Conservation (phyloP, 2,329 filamentous ascomycete genomes). For the Penicillium sp. region DNA sequence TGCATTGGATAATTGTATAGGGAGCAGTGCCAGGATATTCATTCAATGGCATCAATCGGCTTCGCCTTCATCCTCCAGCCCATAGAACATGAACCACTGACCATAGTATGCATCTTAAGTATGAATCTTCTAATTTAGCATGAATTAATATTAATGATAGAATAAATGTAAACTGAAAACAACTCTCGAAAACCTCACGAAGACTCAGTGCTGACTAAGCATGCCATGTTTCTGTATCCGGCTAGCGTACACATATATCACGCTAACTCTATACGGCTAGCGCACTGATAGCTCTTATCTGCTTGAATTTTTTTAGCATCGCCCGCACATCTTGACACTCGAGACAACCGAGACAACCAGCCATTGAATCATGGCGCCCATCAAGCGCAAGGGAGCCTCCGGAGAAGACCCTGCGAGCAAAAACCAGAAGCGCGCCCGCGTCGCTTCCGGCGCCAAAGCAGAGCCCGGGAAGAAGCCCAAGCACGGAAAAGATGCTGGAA, state of each 20-base stretch:
- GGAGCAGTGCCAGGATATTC: too few relatives aligned
- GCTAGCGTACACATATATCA: not conserved
- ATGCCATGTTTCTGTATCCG: not conserved
- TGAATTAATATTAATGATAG: too few relatives aligned
- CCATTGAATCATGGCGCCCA: conserved; percentile 36
- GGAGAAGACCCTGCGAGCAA: conserved; percentile 31
- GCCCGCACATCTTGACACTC: conserved; percentile 10
- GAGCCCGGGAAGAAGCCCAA: conserved; percentile 26
- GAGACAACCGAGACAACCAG: not conserved
- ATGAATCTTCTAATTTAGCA: too few relatives aligned
- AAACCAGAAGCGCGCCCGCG: conserved; percentile 39
- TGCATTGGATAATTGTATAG: too few relatives aligned
- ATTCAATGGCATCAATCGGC: too few relatives aligned
- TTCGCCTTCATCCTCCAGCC: too few relatives aligned
- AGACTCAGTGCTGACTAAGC: not conserved
- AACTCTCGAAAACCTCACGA: too few relatives aligned
- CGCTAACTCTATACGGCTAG: conserved; percentile 7
- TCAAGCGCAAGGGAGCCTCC: conserved; percentile 43
- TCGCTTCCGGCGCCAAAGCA: conserved; percentile 30
- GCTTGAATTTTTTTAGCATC: conserved; percentile 9
- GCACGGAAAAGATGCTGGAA: conserved; percentile 25
- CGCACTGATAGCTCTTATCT: conserved; percentile 15
- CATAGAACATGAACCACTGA: too few relatives aligned
- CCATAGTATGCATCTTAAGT: too few relatives aligned
- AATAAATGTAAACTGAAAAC: too few relatives aligned